These are phyloP conservation scores for Berberis thunbergii DNA, from an alignment of 164 flowering plant genomes.

Conservation along the genomic window DNA sequence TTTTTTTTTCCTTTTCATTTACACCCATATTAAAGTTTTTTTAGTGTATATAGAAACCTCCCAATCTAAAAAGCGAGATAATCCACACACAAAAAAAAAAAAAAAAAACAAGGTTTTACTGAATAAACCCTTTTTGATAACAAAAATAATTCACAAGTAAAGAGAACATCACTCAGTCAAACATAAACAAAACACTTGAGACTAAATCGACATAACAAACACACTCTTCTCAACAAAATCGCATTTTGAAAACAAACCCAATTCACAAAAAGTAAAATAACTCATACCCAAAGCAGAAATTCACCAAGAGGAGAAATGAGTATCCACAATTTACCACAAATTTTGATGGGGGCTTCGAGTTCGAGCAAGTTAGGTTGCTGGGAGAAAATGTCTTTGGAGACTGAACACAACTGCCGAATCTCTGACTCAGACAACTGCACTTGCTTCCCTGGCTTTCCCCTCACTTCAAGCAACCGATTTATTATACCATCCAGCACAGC, in stretches of 20 bases:
- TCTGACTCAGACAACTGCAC: slow-evolving; percentile 74
- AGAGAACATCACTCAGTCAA: no score
- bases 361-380: slow-evolving; percentile 65
- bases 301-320: not conserved
- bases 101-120: no score
- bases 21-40: no score
- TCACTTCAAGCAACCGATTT: slow-evolving; percentile 47
- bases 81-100: no score
- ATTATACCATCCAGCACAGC: slow-evolving; percentile 53
- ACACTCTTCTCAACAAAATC: not conserved
- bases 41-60: no score
- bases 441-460: slow-evolving; percentile 60
- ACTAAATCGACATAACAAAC: no score
- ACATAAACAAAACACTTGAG: no score
- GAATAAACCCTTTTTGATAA: no score
- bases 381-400: slow-evolving; percentile 57
- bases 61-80: no score
- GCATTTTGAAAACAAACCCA: not conserved
- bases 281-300: slow-evolving; percentile 1
- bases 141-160: no score
- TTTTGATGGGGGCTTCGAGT: slow-evolving; percentile 81
- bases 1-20: no score
- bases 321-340: slow-evolving; percentile 43
- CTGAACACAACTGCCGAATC: slow-evolving; percentile 57
- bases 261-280: not conserved